Conservation (phyloP, 805 yeast genomes). For the Metschnikowia noctiluminum region DNA sequence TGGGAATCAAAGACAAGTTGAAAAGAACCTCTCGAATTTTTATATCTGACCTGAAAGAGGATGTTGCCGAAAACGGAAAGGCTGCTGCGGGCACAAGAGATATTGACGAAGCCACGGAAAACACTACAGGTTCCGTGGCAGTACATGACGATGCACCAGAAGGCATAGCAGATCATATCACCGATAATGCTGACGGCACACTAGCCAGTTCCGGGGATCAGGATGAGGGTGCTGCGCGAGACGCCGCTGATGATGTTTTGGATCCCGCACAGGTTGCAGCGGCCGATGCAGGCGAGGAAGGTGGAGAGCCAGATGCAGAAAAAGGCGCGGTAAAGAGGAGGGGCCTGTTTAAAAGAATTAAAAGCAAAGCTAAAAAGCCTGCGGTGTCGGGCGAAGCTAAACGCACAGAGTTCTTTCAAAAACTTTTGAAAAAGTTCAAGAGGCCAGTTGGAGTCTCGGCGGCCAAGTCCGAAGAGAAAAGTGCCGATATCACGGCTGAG, state of each 20-base stretch:
- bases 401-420: conserved; percentile 37
- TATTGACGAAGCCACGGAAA: not conserved
- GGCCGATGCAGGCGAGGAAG: conserved; percentile 3
- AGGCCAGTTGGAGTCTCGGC: conserved; percentile 18
- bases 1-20: conserved; percentile 18
- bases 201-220: conserved; percentile 10
- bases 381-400: conserved; percentile 19
- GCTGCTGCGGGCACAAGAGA: not conserved
- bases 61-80: conserved; percentile 7
- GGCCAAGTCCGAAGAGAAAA: not conserved
- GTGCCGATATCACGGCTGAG: not conserved
- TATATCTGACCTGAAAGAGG: conserved; percentile 14
- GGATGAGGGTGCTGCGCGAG: conserved; percentile 8
- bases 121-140: conserved; percentile 1
- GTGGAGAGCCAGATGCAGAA: conserved; percentile 5
- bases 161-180: conserved; percentile 1
- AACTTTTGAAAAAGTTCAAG: conserved; percentile 34
- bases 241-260: conserved; percentile 3
- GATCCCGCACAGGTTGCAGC: conserved; percentile 5
- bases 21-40: conserved; percentile 18
- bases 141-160: not conserved
- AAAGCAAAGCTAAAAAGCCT: conserved; percentile 20
- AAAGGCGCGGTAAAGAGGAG: conserved; percentile 8
- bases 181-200: conserved; percentile 9
- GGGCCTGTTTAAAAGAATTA: conserved; percentile 7